Conservation (phyloP, 352 stramenopile genomes). For the Phytophthora citrophthora region DNA sequence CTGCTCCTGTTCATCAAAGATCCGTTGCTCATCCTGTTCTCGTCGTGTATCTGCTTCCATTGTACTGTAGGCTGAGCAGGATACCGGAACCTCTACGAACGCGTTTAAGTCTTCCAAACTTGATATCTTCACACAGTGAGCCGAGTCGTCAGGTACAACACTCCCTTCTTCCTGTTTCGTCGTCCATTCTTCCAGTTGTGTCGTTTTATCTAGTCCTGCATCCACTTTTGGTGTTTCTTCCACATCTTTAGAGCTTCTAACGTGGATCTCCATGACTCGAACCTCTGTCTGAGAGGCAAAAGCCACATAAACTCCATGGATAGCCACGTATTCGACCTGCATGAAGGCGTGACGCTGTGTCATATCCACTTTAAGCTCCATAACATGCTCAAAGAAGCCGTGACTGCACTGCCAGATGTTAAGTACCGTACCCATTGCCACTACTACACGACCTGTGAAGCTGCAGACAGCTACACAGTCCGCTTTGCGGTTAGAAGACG, state of each 20-base stretch:
- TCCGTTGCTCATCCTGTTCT: conserved; percentile 55
- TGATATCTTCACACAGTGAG: conserved; percentile 50
- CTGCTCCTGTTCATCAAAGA: conserved; percentile 65
- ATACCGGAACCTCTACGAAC: conserved; percentile 68
- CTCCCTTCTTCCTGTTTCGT: conserved; percentile 7
- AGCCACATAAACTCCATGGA: conserved; percentile 81
- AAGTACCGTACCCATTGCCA: conserved; percentile 76
- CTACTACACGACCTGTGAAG: conserved; percentile 80
- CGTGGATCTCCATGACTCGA: conserved; percentile 84
- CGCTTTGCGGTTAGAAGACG: conserved; percentile 57
- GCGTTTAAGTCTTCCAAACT: conserved; percentile 41
- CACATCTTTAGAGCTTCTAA: conserved; percentile 52
- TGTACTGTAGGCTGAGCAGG: conserved; percentile 61
- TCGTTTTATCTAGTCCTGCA: conserved; percentile 23
- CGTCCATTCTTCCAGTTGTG: conserved; percentile 9
- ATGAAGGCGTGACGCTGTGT: conserved; percentile 71
- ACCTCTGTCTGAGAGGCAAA: conserved; percentile 81
- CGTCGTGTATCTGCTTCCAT: conserved; percentile 47
- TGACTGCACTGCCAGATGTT: conserved; percentile 89
- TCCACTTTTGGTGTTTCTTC: conserved; percentile 18
- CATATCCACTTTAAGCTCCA: conserved; percentile 88
- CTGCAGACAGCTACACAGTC: conserved; percentile 83
- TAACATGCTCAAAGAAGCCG: conserved; percentile 90
- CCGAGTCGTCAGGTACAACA: conserved; percentile 48
- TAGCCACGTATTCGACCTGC: conserved; percentile 79